phyloP scores from a whole-genome alignment of 345 rosid species.

The Bretschneidera sinensis region DNA sequence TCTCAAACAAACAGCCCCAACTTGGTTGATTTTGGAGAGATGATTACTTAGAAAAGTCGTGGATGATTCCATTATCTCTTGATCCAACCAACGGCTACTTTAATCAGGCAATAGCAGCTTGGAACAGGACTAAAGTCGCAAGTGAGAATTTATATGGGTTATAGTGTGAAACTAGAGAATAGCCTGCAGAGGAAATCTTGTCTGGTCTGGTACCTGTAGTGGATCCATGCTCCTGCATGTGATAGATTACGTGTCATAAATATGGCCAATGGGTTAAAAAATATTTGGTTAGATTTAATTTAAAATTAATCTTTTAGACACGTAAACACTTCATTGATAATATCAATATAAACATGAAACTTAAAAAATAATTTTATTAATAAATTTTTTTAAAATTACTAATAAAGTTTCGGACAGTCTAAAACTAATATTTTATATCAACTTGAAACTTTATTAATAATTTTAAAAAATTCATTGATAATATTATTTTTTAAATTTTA shows the following conservation, averaged over 20 bases:
- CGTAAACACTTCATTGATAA: too few relatives aligned
- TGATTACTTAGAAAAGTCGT: conserved; percentile 16
- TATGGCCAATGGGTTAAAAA: not conserved
- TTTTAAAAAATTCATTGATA: too few relatives aligned
- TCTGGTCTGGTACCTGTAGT: not conserved
- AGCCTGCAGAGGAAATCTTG: not conserved
- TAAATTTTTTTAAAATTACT: too few relatives aligned
- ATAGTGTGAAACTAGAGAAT: not conserved
- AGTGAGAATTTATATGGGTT: not conserved
- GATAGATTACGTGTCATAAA: conserved; percentile 19
- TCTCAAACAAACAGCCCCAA: not conserved
- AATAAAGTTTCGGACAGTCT: too few relatives aligned
- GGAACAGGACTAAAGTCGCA: conserved; percentile 10
- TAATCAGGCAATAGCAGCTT: conserved; percentile 7
- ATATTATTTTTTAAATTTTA: too few relatives aligned
- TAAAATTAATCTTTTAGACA: too few relatives aligned
- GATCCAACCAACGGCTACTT: conserved; percentile 26
- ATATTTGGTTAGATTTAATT: too few relatives aligned
- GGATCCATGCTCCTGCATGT: conserved; percentile 8
- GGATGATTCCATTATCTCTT: conserved; percentile 7
- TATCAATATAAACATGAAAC: too few relatives aligned
- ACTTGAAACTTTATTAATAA: too few relatives aligned
- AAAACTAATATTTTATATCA: too few relatives aligned
- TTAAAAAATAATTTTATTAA: too few relatives aligned
- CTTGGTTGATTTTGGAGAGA: conserved; percentile 1